phyloP scores from a whole-genome alignment of 2,329 filamentous ascomycete species.

The Aspergillus sp. region DNA sequence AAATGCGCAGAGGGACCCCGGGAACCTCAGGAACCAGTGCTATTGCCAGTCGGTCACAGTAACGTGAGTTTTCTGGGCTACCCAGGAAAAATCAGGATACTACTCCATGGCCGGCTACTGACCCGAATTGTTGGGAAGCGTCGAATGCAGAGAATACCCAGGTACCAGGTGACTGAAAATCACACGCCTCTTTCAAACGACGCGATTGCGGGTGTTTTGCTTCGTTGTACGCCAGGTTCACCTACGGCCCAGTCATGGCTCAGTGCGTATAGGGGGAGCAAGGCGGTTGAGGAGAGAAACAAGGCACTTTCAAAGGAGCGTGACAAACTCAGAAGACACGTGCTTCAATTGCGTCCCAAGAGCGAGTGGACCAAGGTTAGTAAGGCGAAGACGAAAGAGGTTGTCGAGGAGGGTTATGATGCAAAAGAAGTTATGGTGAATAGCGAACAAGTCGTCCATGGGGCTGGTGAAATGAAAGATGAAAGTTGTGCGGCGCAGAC shows the following conservation, averaged over 20 bases:
- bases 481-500: background rate
- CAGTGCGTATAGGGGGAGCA: slow-evolving; percentile 15
- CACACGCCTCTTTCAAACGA: slow-evolving; percentile 13
- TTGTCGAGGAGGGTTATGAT: background rate
- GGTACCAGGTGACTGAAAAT: background rate
- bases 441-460: background rate
- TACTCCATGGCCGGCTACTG: background rate
- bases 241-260: slow-evolving; percentile 21
- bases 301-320: slow-evolving; percentile 1
- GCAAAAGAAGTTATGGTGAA: background rate
- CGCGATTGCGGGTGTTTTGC: slow-evolving; percentile 21
- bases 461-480: background rate
- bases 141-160: background rate
- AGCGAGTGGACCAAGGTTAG: background rate
- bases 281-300: slow-evolving; percentile 2
- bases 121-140: background rate
- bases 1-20: background rate
- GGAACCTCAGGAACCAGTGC: too few relatives aligned
- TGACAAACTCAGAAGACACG: slow-evolving; percentile 10
- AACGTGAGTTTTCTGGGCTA: background rate
- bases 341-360: slow-evolving; percentile 7
- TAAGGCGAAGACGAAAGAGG: slow-evolving; percentile 2
- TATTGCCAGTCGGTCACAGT: background rate
- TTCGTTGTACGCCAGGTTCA: slow-evolving; percentile 17
- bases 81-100: background rate